phyloP scores from a whole-genome alignment of 78 protist genomes.

The Guillardia theta region DNA sequence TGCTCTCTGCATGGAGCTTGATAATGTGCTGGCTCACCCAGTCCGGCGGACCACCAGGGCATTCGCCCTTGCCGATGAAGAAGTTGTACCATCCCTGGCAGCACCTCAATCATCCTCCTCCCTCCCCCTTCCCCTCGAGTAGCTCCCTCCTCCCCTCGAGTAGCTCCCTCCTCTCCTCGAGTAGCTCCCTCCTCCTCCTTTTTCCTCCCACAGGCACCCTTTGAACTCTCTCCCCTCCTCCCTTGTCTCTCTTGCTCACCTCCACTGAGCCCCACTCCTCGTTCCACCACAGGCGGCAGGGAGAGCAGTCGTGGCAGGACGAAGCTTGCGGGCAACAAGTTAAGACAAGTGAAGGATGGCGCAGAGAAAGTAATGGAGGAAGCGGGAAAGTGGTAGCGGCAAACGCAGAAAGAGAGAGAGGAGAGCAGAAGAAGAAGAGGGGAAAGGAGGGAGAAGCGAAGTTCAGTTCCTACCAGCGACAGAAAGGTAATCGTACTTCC shows the following conservation, averaged over 20 bases:
- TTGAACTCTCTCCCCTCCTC: too few species aligned
- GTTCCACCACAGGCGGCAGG: constrained; percentile 42
- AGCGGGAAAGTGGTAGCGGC: not conserved
- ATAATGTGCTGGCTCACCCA: not conserved
- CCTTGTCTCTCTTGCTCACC: too few species aligned
- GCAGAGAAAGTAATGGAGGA: not conserved
- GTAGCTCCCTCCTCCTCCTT: too few species aligned
- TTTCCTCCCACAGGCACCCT: too few species aligned
- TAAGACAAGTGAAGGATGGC: not conserved
- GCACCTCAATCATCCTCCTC: too few species aligned
- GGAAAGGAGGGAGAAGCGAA: not conserved
- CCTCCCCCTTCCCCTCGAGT: too few species aligned
- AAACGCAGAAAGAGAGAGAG: not conserved
- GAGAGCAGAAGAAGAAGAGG: not conserved
- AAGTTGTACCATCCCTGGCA: constrained; percentile 44
- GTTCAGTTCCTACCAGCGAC: constrained; percentile 14
- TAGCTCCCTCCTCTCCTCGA: too few species aligned
- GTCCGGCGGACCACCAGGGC: constrained; percentile 41
- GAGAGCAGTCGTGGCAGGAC: not conserved
- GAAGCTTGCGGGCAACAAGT: not conserved
- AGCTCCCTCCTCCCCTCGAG: too few species aligned
- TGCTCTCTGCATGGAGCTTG: not conserved
- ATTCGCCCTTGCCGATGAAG: not conserved
- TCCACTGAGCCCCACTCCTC: constrained; percentile 32
- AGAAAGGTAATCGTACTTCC: not conserved